A percentile compares a stretch with the other conserved stretches of the same genome.
Conservation (phyloP, 2,329 filamentous ascomycete genomes). For the Aureobasidium zeae region DNA sequence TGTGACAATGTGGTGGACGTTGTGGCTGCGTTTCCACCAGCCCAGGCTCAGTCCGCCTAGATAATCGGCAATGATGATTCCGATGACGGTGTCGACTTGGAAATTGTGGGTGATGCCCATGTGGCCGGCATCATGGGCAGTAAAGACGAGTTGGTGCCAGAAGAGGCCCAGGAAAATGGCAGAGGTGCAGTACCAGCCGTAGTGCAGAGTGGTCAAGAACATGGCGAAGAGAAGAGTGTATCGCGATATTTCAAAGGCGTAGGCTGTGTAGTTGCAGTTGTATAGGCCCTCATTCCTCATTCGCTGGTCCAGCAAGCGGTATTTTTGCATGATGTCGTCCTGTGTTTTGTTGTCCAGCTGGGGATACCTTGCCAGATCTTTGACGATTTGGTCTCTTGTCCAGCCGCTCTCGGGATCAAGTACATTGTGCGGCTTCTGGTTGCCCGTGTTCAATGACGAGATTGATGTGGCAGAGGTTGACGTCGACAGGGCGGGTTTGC, state of each 20-base stretch:
- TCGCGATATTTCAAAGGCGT: conserved; percentile 63
- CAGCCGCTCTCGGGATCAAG: conserved; percentile 54
- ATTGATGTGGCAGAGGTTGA: conserved; percentile 52
- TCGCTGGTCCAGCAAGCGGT: conserved; percentile 64
- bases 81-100: conserved; percentile 71
- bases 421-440: conserved; percentile 24
- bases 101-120: conserved; percentile 96
- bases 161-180: conserved; percentile 68
- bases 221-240: conserved; percentile 59
- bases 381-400: conserved; percentile 63
- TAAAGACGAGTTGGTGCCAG: conserved; percentile 94
- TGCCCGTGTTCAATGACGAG: conserved; percentile 40
- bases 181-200: conserved; percentile 46
- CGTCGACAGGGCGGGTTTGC: conserved; percentile 21
- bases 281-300: conserved; percentile 70
- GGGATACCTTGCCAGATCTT: conserved; percentile 75
- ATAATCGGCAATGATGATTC: conserved; percentile 83
- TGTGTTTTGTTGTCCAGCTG: conserved; percentile 65
- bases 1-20: conserved; percentile 51
- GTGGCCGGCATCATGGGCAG: conserved; percentile 89
- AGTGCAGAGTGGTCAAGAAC: conserved; percentile 43
- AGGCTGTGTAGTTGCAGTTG: conserved; percentile 72
- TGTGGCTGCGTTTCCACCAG: conserved; percentile 52
- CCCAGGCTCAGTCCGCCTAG: conserved; percentile 80
- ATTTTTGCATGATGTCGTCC: conserved; percentile 66